Evolutionary conservation across 176 grass and related monocot species (phyloP).

Genomic region (Juncus inflexus): DNA sequence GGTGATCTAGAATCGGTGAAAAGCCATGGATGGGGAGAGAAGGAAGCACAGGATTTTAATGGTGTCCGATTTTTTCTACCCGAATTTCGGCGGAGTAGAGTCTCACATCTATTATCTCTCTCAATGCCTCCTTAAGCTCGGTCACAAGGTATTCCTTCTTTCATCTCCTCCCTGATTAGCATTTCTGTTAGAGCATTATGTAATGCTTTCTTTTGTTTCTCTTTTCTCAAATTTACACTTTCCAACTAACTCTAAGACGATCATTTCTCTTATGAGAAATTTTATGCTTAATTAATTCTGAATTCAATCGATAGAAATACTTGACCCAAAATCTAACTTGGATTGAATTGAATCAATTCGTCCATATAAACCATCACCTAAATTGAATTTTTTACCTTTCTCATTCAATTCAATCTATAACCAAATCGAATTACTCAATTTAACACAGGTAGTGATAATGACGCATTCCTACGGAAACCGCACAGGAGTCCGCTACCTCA

Average conservation of each 20-base stretch:
- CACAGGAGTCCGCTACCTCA: slow-evolving; percentile 86
- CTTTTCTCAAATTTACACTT: not conserved
- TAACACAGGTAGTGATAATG: slow-evolving; percentile 84
- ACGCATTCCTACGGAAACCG: slow-evolving; percentile 91
- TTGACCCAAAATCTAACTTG: not conserved
- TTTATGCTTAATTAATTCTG: not conserved
- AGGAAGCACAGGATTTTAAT: slow-evolving; percentile 71
- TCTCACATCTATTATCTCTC: slow-evolving; percentile 95
- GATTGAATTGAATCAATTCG: not conserved
- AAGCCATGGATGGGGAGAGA: slow-evolving; percentile 34
- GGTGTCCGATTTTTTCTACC: slow-evolving; percentile 97
- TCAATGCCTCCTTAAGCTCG: slow-evolving; percentile 85
- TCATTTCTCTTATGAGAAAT: not conserved
- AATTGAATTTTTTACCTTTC: too few relatives aligned
- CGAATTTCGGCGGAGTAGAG: slow-evolving; percentile 90
- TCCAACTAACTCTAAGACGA: not conserved
- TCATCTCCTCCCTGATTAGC: not conserved
- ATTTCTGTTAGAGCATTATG: too few relatives aligned
- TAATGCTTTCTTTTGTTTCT: not conserved
- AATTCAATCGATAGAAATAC: not conserved
- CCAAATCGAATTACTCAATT: too few relatives aligned
- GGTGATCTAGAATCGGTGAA: too few relatives aligned
- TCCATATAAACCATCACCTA: slow-evolving; percentile 6
- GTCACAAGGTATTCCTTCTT: slow-evolving; percentile 58
- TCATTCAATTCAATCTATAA: too few relatives aligned